These are phyloP conservation scores for Suhomyces faveliae DNA, from an alignment of 805 yeast species.

Conservation along the genomic window DNA sequence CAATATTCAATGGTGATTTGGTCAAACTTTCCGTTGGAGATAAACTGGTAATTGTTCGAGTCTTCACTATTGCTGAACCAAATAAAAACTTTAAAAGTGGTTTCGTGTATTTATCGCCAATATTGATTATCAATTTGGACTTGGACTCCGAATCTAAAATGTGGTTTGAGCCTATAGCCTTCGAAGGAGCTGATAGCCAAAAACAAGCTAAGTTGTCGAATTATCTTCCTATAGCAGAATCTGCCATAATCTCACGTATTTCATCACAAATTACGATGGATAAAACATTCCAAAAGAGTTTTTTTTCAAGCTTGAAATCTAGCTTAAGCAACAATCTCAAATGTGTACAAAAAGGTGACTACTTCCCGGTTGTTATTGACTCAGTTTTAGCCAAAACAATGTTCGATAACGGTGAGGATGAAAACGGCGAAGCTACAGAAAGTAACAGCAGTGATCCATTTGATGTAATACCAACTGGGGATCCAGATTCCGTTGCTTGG, in stretches of 20 bases:
- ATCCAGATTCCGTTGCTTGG: slow-evolving; percentile 80
- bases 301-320: slow-evolving; percentile 58
- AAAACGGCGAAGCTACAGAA: slow-evolving; percentile 15
- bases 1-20: slow-evolving; percentile 68
- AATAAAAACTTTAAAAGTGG: slow-evolving; percentile 38
- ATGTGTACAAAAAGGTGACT: slow-evolving; percentile 61
- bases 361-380: slow-evolving; percentile 78
- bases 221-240: slow-evolving; percentile 51
- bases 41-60: slow-evolving; percentile 30
- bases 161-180: slow-evolving; percentile 18
- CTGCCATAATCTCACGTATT: slow-evolving; percentile 64
- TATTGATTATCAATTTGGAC: slow-evolving; percentile 51
- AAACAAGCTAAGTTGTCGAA: slow-evolving; percentile 20
- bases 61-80: slow-evolving; percentile 67
- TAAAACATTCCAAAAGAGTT: slow-evolving; percentile 56
- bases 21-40: slow-evolving; percentile 33
- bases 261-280: slow-evolving; percentile 71
- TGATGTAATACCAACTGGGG: slow-evolving; percentile 53
- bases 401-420: slow-evolving; percentile 33
- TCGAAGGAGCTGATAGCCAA: slow-evolving; percentile 8
- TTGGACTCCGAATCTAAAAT: slow-evolving; percentile 23
- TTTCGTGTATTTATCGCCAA: slow-evolving; percentile 59
- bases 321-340: slow-evolving; percentile 60
- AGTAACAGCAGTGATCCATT: slow-evolving; percentile 26
- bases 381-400: slow-evolving; percentile 59